Evolutionary conservation across 257 asterid genomes (phyloP), one percentile per base, ranked within the genome.

Genomic region (Avicennia marina): DNA sequence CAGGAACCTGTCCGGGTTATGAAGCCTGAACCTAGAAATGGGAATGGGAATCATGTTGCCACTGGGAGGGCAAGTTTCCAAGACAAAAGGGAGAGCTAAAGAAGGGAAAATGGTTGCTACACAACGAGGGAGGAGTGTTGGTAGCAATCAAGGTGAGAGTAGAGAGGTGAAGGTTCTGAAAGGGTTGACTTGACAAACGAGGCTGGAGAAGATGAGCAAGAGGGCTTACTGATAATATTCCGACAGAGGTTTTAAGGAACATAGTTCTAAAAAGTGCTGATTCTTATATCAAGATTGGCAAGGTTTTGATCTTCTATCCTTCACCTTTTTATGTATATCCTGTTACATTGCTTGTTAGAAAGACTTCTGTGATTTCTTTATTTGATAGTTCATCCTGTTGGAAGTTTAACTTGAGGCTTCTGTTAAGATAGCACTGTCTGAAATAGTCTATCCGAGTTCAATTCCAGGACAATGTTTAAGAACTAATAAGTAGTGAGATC

Each of bases 221-320:
- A 63, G 85, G 96, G 96, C 70, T 89, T 6, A 72, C 68, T 60
- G 85, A 83, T 43, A 83, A 83, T 63, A 72, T 89, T 64, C 85
- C 96, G 4, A 60, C 40, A 15, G 69, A 79, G 46, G 94, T 75
- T 51, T 64, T 89, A 79, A 71, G 60, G 70, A 85, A 90, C 54
- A 74, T 89, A 21, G 88, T 78, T 63, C 90, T 88, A 1, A 85
- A 78, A 62, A 83, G 82, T 78, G 96, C 94, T 10, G 95, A 89
- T 58, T 80, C 94, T 57, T 88, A 78, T 67, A 74, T 67, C 59
- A 88, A 82, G 83, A 83, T 88, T 47, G 95, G 72, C 48, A 85
- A 82, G 95, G 96, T 88, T 58, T 22, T 41, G 7, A 26, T 56
- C 12, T 53, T 38, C 42, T 25, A 11, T 61, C 32, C 52, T 55